phyloP scores from a whole-genome alignment of 148 eudicot genomes.

The Selenicereus undatus region DNA sequence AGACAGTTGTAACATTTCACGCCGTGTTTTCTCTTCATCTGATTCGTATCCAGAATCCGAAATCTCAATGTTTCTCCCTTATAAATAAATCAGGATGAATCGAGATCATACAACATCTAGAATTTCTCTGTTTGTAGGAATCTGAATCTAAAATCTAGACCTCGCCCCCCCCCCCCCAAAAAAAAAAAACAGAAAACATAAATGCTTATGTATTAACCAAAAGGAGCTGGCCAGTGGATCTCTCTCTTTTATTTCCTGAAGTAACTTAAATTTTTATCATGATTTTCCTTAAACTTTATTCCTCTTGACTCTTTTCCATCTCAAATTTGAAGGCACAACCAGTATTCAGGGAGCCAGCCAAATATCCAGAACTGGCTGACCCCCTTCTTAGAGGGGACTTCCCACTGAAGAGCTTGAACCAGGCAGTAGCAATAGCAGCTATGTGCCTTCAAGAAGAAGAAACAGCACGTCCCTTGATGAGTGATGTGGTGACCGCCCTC shows the following conservation, averaged over 20 bases:
- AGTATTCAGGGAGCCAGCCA: slow-evolving; percentile 53
- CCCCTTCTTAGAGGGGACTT: slow-evolving; percentile 45
- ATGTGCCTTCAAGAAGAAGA: slow-evolving; percentile 88
- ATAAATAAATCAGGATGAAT: no score
- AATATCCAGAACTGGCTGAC: slow-evolving; percentile 54
- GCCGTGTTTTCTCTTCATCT: neutral
- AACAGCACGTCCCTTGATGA: slow-evolving; percentile 58
- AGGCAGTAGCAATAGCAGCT: slow-evolving; percentile 73
- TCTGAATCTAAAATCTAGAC: no score
- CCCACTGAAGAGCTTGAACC: slow-evolving; percentile 58
- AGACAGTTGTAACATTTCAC: neutral
- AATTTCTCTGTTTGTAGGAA: no score
- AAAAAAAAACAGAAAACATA: no score
- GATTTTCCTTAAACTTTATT: no score
- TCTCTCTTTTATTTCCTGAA: no score
- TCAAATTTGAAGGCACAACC: slow-evolving; percentile 52
- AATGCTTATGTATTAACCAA: no score
- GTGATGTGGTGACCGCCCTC: slow-evolving; percentile 74
- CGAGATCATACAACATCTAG: no score
- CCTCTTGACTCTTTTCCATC: neutral
- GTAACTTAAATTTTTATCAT: no score
- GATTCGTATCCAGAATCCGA: neutral
- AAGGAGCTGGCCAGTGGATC: no score
- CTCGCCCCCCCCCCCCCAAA: no score
- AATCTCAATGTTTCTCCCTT: neutral